Evolutionary conservation across 352 stramenopile genomes (phyloP), one percentile per base, ranked within the genome.

Genomic region (Pythium folliculosum): DNA sequence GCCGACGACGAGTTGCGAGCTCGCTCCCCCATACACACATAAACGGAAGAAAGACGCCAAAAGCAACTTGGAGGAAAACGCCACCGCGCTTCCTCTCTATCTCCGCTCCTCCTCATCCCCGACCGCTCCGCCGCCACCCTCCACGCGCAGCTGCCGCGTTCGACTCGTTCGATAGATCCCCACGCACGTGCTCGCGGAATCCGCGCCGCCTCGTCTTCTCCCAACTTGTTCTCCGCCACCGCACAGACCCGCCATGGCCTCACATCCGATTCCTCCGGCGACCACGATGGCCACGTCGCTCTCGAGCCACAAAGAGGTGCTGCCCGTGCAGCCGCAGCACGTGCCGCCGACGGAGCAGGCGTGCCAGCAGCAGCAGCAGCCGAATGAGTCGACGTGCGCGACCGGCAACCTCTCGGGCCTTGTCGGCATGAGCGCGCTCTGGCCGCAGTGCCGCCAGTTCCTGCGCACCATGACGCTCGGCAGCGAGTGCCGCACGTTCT

Each of bases 361-460:
- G 9, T 37, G 63, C n/a, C 61, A 77, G 27, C 40, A 51, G 17
- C 60, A 71, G 23, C 30, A 49, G 17, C 60, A 73, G 51, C 58
- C 64, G 49, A 22, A 65, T 44, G 54, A 50, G 2, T 38, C 30
- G 5, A 22, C 25, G 0, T 70, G 62, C 35, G 52, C 63, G 19
- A 27, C 43, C n/a, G 56, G 68, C 17, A 75, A 67, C 56, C 44
- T 47, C 16, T 53, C 51, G 21, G 67, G 62, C 0, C 55, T 82
- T 30, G 49, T 71, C 14, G 82, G 76, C 44, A 89, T 93, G 84
- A 93, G 82, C 61, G 81, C 81, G 63, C 74, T 93, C 23, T 91
- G 81, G 81, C 80, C 80, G 10, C 75, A 78, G 35, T 90, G 82
- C 50, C 82, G 82, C 48, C 63, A 76, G 9, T 91, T 77, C 60